These are phyloP conservation scores for Auricularia sp. DNA, from an alignment of 768 basidiomycete species.

Conservation along the genomic window DNA sequence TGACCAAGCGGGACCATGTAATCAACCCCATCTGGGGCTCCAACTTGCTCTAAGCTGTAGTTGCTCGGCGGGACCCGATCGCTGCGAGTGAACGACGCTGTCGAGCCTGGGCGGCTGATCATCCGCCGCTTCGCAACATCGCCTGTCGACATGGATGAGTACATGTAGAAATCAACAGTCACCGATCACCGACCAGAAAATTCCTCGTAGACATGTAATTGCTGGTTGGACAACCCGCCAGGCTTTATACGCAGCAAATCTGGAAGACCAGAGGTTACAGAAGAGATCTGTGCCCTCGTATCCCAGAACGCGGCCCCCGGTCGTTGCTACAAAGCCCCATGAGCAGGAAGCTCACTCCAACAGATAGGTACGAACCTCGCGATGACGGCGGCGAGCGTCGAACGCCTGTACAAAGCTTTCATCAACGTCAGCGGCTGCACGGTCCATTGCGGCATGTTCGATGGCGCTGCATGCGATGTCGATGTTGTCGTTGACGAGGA, in stretches of 20 bases:
- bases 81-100: constrained; percentile 50
- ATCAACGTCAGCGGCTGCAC: constrained; percentile 87
- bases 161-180: not conserved
- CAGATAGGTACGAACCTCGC: constrained; percentile 47
- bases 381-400: constrained; percentile 73
- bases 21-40: not conserved
- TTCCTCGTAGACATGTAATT: constrained; percentile 89
- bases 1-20: not conserved
- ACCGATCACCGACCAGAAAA: constrained; percentile 30
- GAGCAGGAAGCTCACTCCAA: not conserved
- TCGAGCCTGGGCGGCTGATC: constrained; percentile 61
- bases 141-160: constrained; percentile 24
- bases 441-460: constrained; percentile 96
- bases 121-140: constrained; percentile 49
- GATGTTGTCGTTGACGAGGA: constrained; percentile 85
- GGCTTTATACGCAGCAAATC: constrained; percentile 82
- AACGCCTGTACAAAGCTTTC: constrained; percentile 78
- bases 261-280: constrained; percentile 65
- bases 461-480: constrained; percentile 90
- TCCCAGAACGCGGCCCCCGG: constrained; percentile 84
- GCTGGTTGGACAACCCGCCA: constrained; percentile 70
- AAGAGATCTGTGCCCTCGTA: constrained; percentile 57
- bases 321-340: constrained; percentile 38
- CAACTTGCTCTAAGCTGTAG: not conserved
- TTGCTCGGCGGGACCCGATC: constrained; percentile 22